Conservation (phyloP, 345 rosid genomes). For the Toxicodendron radicans region DNA sequence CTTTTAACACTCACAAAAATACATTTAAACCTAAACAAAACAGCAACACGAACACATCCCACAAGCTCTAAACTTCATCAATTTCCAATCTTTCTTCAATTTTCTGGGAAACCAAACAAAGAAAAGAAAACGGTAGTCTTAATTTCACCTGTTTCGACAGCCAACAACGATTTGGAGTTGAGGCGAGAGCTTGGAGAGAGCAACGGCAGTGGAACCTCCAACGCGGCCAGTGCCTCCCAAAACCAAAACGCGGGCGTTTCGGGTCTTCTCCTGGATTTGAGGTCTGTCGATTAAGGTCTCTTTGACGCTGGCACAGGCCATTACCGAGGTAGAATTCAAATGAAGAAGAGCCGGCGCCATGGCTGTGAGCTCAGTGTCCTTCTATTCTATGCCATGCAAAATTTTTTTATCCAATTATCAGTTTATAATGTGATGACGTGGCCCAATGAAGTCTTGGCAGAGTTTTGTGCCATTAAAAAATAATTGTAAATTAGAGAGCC, state of each 20-base stretch:
- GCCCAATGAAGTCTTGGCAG: background rate
- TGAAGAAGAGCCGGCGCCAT: constrained; percentile 17
- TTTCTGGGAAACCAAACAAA: background rate
- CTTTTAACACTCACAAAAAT: too few species aligned
- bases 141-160: constrained; percentile 70
- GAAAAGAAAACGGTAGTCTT: background rate
- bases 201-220: constrained; percentile 90
- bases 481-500: too few species aligned
- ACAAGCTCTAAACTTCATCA: background rate
- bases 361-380: background rate
- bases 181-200: constrained; percentile 84
- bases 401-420: constrained; percentile 1
- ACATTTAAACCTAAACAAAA: background rate
- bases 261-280: constrained; percentile 42
- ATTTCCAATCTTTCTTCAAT: background rate
- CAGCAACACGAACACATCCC: background rate
- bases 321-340: background rate
- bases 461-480: too few species aligned
- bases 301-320: constrained; percentile 2
- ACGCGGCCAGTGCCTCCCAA: constrained; percentile 97
- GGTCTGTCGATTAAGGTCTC: constrained; percentile 24
- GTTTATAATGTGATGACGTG: constrained; percentile 6
- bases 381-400: background rate
- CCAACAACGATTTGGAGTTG: constrained; percentile 62
- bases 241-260: constrained; percentile 65